Base-by-base conservation (phyloP, 2,329 filamentous ascomycete species). In the Exophiala sp. region DNA sequence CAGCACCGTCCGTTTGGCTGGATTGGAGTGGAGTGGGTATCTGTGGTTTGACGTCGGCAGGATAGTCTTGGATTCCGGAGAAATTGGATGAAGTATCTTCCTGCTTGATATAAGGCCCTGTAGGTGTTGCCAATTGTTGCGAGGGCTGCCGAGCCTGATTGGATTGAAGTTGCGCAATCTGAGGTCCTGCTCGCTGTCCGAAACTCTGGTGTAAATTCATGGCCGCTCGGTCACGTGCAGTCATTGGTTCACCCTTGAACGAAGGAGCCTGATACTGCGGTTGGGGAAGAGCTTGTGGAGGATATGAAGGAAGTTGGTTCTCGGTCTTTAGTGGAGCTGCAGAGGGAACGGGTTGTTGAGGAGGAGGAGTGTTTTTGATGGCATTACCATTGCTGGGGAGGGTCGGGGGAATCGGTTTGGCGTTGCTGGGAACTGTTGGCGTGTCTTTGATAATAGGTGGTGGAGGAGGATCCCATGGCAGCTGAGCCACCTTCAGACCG, bases 391-490 rank as follows among this genome's bases (percentile, higher is more conserved):
- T 50, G 57, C 48, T 50, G 57, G 49, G 38, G 62, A 57, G 50
- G 11, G 56, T 55, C 35, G 48, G 53, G 6, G 55, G 51, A 14
- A 57, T 40, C 51, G 63, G 55, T 58, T 66, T 60, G 62, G 67
- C 48, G 61, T 63, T 50, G 65, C 69, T 43, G 62, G 65, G 58
- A 68, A 68, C 48, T 50, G 58, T 53, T 21, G 60, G 56, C 68
- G 65, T 57, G 62, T 61, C 74, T 63, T 62, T 73, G 62, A 60
- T 71, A 56, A 66, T 66, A 44, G 80, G 78, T 45, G 86, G 83
- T 43, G 85, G 84, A 65, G 86, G 83, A 37, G 93, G 91, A 65
- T 98, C 93, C 93, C 93, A 98, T 9, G 93, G 91, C 66, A 97
- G 96, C 50, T 80, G 75, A 52, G 93, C 93, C 55, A 97, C 85